Conservation (phyloP, 2,329 filamentous ascomycete species). For the Alternaria infectoria region DNA sequence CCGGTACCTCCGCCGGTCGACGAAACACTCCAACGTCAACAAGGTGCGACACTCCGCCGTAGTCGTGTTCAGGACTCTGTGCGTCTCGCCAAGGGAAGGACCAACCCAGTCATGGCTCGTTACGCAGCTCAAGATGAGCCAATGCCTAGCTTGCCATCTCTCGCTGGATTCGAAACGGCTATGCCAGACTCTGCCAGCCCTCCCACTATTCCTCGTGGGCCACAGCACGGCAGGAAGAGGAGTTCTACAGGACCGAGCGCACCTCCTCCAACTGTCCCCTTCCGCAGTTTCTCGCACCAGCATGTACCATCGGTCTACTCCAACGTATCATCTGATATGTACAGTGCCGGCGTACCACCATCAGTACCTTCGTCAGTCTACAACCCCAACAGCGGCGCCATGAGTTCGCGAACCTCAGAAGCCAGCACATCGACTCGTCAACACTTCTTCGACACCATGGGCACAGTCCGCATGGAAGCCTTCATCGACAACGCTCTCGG, state of each 20-base stretch:
- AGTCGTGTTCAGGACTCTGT: constrained; percentile 85
- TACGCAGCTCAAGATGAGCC: constrained; percentile 38
- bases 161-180: constrained; percentile 48
- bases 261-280: constrained; percentile 69
- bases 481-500: constrained; percentile 71
- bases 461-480: constrained; percentile 95
- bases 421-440: constrained; percentile 56
- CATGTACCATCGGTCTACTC: constrained; percentile 50
- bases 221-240: constrained; percentile 79
- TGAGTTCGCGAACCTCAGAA: constrained; percentile 61
- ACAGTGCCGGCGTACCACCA: constrained; percentile 40
- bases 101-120: constrained; percentile 45
- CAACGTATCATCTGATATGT: constrained; percentile 48
- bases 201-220: constrained; percentile 73
- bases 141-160: constrained; percentile 38
- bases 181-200: constrained; percentile 71
- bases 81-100: constrained; percentile 78
- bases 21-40: constrained; percentile 43
- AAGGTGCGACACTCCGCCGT: constrained; percentile 54
- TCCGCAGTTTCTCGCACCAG: constrained; percentile 75
- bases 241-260: constrained; percentile 85
- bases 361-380: constrained; percentile 49
- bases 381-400: constrained; percentile 46
- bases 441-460: constrained; percentile 82
- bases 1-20: constrained; percentile 51